phyloP scores from a whole-genome alignment of 1,139 yeast species.

The Taiozyma sp. region DNA sequence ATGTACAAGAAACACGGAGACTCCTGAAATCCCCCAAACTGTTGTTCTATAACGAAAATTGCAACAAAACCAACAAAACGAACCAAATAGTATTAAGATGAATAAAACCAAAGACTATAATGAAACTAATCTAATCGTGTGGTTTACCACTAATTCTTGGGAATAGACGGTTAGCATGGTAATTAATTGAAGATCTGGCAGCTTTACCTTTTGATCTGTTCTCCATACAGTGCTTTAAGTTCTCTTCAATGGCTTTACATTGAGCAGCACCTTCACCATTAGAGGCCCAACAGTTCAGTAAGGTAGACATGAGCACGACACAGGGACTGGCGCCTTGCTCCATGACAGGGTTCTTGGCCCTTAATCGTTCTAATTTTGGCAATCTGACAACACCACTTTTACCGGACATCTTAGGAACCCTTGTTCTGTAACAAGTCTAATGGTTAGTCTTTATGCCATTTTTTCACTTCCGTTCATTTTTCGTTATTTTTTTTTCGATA shows the following conservation, averaged over 20 bases:
- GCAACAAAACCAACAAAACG: neutral
- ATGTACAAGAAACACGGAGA: neutral
- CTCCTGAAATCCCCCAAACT: neutral
- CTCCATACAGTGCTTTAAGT: conserved; percentile 52
- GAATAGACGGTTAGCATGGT: conserved; percentile 79
- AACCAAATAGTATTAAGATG: neutral
- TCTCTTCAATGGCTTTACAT: conserved; percentile 60
- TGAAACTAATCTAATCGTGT: conserved; percentile 44
- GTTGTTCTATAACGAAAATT: neutral
- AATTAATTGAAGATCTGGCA: conserved; percentile 59
- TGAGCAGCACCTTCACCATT: conserved; percentile 76
- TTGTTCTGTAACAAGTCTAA: neutral
- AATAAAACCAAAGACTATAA: neutral
- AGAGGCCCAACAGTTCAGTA: conserved; percentile 95
- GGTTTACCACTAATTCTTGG: conserved; percentile 75
- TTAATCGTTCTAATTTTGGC: conserved; percentile 74
- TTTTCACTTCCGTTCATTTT: neutral
- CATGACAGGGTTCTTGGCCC: conserved; percentile 61
- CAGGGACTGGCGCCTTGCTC: conserved; percentile 66
- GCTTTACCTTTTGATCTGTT: conserved; percentile 36
- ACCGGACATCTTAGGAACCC: conserved; percentile 14
- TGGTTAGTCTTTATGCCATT: neutral
- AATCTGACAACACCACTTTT: conserved; percentile 36
- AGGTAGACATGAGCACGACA: conserved; percentile 74
- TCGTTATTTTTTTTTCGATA: neutral